A percentile compares a stretch with the other conserved stretches of the same genome.
These are phyloP conservation scores for Ramicandelaber brevisporus DNA, from an alignment of 192 early-diverging fungal species.

Conservation along the genomic window DNA sequence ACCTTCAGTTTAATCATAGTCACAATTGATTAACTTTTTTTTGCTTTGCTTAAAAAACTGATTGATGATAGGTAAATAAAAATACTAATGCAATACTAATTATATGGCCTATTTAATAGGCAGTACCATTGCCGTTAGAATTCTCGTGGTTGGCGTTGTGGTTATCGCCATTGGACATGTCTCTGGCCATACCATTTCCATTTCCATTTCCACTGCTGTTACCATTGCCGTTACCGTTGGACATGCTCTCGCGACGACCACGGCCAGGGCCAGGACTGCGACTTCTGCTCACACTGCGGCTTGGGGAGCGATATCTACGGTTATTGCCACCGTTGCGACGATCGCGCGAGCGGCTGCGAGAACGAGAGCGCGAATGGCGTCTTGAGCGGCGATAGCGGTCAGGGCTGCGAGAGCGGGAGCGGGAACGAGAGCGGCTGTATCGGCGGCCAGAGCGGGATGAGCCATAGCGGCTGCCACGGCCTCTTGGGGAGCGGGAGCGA, in stretches of 20 bases:
- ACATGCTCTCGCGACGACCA: too few species aligned
- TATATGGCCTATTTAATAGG: not conserved
- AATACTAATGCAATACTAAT: not conserved
- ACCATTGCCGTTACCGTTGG: not conserved
- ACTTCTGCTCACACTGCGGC: slow-evolving; percentile 6
- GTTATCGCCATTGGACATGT: slow-evolving; percentile 5
- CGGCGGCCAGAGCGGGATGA: not conserved
- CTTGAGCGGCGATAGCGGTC: slow-evolving; percentile 3
- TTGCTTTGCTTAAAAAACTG: not conserved
- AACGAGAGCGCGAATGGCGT: slow-evolving; percentile 4
- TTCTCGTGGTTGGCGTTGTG: not conserved
- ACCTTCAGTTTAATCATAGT: slow-evolving; percentile 1
- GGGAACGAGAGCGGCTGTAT: slow-evolving; percentile 7
- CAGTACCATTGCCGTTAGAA: not conserved
- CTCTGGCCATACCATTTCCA: slow-evolving; percentile 1
- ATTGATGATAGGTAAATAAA: not conserved
- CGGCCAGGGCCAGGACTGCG: slow-evolving; percentile 4
- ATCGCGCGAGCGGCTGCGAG: slow-evolving; percentile 2
- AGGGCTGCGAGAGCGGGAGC: slow-evolving; percentile 2
- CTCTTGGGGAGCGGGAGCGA: not conserved
- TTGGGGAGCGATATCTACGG: slow-evolving; percentile 1
- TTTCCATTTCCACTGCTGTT: not conserved
- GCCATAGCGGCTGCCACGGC: not conserved
- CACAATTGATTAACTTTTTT: slow-evolving; percentile 1
- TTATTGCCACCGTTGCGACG: slow-evolving; percentile 4